Percentiles rank a stretch among this genome's conserved stretches.
Evolutionary conservation across 139 green algal species (phyloP).

Genomic region (Pseudopediastrum boryanum): DNA sequence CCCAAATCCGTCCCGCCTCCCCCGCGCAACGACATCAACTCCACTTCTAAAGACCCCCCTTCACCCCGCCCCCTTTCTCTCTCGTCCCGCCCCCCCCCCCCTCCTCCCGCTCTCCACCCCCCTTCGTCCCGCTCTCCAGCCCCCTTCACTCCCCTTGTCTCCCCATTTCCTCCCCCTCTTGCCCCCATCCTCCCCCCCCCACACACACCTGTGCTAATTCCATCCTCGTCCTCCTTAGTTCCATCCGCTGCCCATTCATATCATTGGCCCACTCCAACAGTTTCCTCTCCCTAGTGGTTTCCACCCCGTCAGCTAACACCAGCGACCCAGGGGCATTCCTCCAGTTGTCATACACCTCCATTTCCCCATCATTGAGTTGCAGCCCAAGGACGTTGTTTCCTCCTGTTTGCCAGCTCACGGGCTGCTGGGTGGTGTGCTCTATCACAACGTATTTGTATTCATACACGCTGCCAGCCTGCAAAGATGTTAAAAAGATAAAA

Average conservation of each 20-base stretch:
- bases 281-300: constrained; percentile 28
- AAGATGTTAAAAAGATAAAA: no score
- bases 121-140: no score
- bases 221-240: constrained; percentile 26
- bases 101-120: no score
- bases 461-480: constrained; percentile 18
- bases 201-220: constrained; percentile 31
- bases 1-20: no score
- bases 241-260: background rate
- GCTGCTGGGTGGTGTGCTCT: constrained; percentile 3
- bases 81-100: no score
- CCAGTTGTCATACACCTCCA: constrained; percentile 49
- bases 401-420: constrained; percentile 38
- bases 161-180: no score
- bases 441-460: constrained; percentile 49
- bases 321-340: constrained; percentile 31
- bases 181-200: no score
- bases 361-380: constrained; percentile 31
- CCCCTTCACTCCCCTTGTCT: no score
- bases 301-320: constrained; percentile 19
- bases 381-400: constrained; percentile 43
- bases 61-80: no score
- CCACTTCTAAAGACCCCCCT: no score
- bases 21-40: no score
- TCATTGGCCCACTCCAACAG: constrained; percentile 33